These are phyloP conservation scores for Tulasnella sp. DNA, from an alignment of 768 basidiomycete genomes.

Conservation along the genomic window DNA sequence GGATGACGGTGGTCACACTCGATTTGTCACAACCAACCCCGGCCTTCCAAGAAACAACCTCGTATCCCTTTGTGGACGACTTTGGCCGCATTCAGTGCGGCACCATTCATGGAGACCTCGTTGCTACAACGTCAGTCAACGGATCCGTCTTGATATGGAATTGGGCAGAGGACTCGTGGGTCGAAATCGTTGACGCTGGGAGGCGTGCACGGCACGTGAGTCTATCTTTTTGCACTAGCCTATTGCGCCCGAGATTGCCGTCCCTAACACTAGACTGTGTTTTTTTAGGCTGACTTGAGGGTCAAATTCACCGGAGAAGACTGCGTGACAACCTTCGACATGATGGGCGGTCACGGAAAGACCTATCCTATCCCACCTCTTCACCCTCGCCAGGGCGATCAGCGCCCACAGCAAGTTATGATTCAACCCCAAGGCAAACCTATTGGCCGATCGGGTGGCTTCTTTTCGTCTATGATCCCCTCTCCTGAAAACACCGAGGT, in stretches of 20 bases:
- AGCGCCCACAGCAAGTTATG: background rate
- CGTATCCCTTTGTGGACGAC: background rate
- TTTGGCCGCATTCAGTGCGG: conserved; percentile 5
- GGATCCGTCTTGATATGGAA: conserved; percentile 19
- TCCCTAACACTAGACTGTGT: background rate
- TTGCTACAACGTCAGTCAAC: background rate
- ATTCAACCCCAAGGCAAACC: background rate
- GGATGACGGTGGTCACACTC: background rate
- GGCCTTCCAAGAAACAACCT: background rate
- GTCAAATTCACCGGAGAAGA: conserved; percentile 16
- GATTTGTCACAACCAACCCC: conserved; percentile 3
- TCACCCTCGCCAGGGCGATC: background rate
- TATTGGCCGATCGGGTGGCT: background rate
- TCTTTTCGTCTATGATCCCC: background rate
- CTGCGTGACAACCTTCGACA: background rate
- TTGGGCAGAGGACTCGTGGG: conserved; percentile 7
- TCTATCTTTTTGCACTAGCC: background rate
- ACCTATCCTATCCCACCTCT: conserved; percentile 9
- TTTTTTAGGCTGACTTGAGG: background rate
- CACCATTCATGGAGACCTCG: conserved; percentile 6
- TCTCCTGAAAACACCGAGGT: background rate
- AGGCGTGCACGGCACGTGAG: background rate
- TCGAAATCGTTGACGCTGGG: background rate
- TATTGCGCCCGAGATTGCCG: background rate
- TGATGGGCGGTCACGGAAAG: background rate